phyloP scores from a whole-genome alignment of 306 rosid genomes.

The Oemleria cerasiformis region DNA sequence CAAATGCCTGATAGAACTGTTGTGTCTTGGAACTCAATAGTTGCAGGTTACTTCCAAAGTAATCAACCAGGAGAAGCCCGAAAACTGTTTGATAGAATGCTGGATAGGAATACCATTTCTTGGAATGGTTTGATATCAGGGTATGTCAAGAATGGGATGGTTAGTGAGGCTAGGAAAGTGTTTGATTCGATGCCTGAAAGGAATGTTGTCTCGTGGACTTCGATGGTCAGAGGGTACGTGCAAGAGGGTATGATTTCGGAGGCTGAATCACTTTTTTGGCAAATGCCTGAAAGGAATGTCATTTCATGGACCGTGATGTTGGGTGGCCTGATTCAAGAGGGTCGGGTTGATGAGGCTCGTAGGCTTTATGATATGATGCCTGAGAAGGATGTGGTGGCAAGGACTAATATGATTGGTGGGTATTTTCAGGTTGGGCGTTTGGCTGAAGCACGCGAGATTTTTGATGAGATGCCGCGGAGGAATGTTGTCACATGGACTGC shows the following conservation, averaged over 20 bases:
- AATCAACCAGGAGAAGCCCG: background rate
- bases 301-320: background rate
- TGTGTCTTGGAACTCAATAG: constrained; percentile 3
- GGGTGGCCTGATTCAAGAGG: constrained; percentile 1
- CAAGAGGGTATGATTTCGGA: background rate
- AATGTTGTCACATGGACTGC: background rate
- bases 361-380: constrained; percentile 4
- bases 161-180: background rate
- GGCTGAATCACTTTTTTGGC: background rate
- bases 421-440: background rate
- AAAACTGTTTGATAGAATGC: background rate
- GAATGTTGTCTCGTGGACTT: background rate
- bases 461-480: background rate
- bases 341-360: background rate
- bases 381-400: background rate
- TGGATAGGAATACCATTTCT: background rate
- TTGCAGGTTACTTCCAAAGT: background rate
- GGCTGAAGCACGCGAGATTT: background rate
- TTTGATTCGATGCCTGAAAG: background rate
- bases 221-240: background rate
- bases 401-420: background rate
- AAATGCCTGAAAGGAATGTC: constrained; percentile 4
- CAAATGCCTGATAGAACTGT: background rate
- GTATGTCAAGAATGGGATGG: background rate
- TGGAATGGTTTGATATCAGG: background rate